Percentiles rank a stretch among this genome's conserved stretches.
phyloP scores from a whole-genome alignment of 2,329 filamentous ascomycete species.

The Fusarium sp. region DNA sequence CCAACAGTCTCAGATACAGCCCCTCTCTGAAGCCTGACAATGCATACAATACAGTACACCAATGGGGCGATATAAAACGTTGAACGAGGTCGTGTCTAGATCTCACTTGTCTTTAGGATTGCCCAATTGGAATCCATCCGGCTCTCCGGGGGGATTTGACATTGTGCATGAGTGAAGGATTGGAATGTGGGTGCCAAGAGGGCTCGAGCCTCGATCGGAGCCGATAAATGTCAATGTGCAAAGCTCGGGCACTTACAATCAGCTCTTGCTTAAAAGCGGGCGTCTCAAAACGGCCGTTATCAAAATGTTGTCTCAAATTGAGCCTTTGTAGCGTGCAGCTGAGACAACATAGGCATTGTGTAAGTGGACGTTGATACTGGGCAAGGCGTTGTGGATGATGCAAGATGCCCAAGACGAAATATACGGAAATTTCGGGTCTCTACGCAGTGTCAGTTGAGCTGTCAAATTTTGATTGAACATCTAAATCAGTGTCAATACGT shows the following conservation, averaged over 20 bases:
- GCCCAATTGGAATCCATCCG: constrained; percentile 45
- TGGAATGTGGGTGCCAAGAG: constrained; percentile 32
- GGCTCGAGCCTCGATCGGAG: constrained; percentile 27
- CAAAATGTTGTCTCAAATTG: constrained; percentile 20
- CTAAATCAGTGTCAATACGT: neutral
- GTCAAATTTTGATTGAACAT: neutral
- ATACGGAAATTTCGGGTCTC: constrained; percentile 7
- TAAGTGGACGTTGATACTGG: constrained; percentile 21
- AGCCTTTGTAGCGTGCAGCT: constrained; percentile 11
- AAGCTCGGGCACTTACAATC: neutral
- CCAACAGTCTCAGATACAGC: neutral
- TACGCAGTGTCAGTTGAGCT: constrained; percentile 8
- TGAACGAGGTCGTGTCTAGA: constrained; percentile 20
- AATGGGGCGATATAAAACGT: constrained; percentile 9
- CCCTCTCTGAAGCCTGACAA: constrained; percentile 13
- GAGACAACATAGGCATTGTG: constrained; percentile 15
- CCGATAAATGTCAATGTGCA: constrained; percentile 18
- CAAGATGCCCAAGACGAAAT: constrained; percentile 11
- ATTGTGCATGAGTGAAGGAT: constrained; percentile 32
- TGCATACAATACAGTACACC: constrained; percentile 11
- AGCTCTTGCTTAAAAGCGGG: constrained; percentile 10
- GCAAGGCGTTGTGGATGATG: constrained; percentile 8
- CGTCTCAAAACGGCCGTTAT: constrained; percentile 12
- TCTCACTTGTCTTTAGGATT: constrained; percentile 27
- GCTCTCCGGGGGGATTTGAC: constrained; percentile 38